These are phyloP conservation scores for Fusarium nematophilum DNA, from an alignment of 2,329 filamentous ascomycete genomes.

Conservation along the genomic window DNA sequence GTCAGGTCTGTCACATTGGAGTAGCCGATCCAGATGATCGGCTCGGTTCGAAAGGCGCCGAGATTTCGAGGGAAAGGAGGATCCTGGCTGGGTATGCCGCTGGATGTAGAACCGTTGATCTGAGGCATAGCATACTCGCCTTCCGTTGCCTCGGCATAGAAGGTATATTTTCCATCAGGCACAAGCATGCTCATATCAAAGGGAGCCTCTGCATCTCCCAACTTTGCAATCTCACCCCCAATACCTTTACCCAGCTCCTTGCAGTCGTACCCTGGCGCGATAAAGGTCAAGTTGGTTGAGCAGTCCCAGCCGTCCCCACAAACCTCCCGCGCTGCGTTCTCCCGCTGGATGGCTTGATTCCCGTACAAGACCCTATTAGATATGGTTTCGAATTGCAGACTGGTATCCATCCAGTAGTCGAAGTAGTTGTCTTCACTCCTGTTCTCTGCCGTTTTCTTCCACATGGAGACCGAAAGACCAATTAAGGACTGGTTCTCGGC, in stretches of 20 bases:
- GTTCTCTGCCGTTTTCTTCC: conserved; percentile 16
- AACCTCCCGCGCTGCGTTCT: conserved; percentile 11
- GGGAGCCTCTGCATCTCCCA: conserved; percentile 11
- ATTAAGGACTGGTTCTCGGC: conserved; percentile 13
- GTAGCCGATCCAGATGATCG: conserved; percentile 36
- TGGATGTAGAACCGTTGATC: conserved; percentile 3
- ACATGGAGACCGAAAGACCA: conserved; percentile 26
- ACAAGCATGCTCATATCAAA: conserved; percentile 29
- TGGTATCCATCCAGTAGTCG: conserved; percentile 29
- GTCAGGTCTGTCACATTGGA: conserved; percentile 14
- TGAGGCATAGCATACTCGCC: conserved; percentile 35
- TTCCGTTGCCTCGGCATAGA: conserved; percentile 9
- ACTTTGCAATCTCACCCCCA: conserved; percentile 11
- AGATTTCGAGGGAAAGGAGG: conserved; percentile 28
- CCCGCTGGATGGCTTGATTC: conserved; percentile 15
- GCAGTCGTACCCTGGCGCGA: conserved; percentile 37
- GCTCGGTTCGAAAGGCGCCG: conserved; percentile 29
- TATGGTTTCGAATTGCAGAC: conserved; percentile 11
- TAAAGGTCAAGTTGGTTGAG: conserved; percentile 30
- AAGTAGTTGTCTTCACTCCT: conserved; percentile 7
- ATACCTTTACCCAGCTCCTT: conserved; percentile 22
- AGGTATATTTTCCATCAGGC: conserved; percentile 27
- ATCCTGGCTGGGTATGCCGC: background rate
- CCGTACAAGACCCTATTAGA: conserved; percentile 30
- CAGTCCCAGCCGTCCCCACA: conserved; percentile 38